Percentiles rank a stretch among this genome's conserved stretches.
phyloP scores from a whole-genome alignment of 805 yeast species.

The Isabelozyma pseudorhagii region DNA sequence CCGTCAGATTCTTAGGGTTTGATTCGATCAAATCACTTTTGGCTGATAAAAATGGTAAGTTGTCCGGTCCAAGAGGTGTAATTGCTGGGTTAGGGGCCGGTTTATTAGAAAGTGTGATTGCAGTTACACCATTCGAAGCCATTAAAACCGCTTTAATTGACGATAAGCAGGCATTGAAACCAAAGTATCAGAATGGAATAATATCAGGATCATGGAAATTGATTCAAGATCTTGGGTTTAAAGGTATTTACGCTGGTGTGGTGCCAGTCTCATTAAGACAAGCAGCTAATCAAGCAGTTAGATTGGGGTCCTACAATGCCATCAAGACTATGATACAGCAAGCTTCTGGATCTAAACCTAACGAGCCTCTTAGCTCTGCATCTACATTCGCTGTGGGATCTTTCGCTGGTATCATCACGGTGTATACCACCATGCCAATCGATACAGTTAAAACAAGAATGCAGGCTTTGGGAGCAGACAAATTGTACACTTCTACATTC shows the following conservation, averaged over 20 bases:
- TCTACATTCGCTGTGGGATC: constrained; percentile 89
- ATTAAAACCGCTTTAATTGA: constrained; percentile 94
- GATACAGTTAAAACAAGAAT: constrained; percentile 95
- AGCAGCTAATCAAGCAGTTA: constrained; percentile 92
- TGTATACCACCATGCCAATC: constrained; percentile 91
- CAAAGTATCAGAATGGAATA: constrained; percentile 70
- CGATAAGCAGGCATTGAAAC: constrained; percentile 74
- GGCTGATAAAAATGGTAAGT: constrained; percentile 79
- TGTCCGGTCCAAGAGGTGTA: constrained; percentile 88
- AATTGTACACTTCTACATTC: constrained; percentile 67
- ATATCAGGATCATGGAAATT: constrained; percentile 62
- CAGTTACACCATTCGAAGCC: constrained; percentile 96
- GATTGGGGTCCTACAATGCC: constrained; percentile 89
- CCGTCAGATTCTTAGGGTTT: constrained; percentile 91
- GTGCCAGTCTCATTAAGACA: constrained; percentile 93
- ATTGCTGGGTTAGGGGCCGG: constrained; percentile 99
- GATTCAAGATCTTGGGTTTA: constrained; percentile 73
- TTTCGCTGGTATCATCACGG: constrained; percentile 84
- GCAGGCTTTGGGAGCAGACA: constrained; percentile 85
- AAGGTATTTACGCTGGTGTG: constrained; percentile 84
- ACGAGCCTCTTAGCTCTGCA: constrained; percentile 70
- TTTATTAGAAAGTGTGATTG: constrained; percentile 81
- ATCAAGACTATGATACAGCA: constrained; percentile 77
- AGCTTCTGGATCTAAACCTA: constrained; percentile 61
- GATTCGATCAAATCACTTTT: constrained; percentile 78